Evolutionary conservation across 2,329 filamentous ascomycete species (phyloP).

Genomic region (Neocatenulostroma microsporum): DNA sequence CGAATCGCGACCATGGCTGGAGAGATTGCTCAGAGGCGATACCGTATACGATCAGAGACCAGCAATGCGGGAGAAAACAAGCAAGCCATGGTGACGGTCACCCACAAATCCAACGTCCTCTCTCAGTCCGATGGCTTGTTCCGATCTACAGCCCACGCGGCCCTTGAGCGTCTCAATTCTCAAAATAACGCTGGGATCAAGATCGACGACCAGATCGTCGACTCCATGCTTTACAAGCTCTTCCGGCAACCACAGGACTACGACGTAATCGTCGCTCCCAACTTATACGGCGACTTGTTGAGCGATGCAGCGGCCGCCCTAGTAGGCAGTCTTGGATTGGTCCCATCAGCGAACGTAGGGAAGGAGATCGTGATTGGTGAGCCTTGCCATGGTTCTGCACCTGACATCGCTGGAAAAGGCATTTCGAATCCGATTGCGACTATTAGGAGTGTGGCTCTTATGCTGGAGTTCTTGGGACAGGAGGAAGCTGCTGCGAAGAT

Average conservation of each 20-base stretch:
- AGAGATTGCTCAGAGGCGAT: conserved; percentile 81
- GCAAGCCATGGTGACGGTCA: conserved; percentile 78
- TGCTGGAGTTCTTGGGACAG: conserved; percentile 93
- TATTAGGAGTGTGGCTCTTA: conserved; percentile 78
- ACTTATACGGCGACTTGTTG: conserved; percentile 94
- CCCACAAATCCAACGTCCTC: conserved; percentile 96
- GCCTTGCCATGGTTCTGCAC: conserved; percentile 93
- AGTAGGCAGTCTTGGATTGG: conserved; percentile 83
- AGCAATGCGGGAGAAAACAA: conserved; percentile 57
- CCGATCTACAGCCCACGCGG: conserved; percentile 67
- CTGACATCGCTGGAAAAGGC: conserved; percentile 85
- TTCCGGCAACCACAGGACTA: conserved; percentile 93
- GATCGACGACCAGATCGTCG: conserved; percentile 91
- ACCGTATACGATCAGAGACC: conserved; percentile 62
- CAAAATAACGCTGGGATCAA: conserved; percentile 52
- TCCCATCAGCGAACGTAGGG: conserved; percentile 91
- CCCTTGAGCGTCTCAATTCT: too few species aligned
- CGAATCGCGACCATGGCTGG: conserved; percentile 91
- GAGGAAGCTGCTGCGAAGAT: conserved; percentile 80
- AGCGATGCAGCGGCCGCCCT: conserved; percentile 92
- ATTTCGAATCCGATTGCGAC: conserved; percentile 98
- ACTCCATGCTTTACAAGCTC: conserved; percentile 99
- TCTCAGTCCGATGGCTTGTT: conserved; percentile 96
- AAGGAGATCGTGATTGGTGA: conserved; percentile 93
- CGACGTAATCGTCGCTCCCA: conserved; percentile 96